phyloP scores from a whole-genome alignment of 495 filamentous ascomycete species.

The Thermochaetoides thermophila region DNA sequence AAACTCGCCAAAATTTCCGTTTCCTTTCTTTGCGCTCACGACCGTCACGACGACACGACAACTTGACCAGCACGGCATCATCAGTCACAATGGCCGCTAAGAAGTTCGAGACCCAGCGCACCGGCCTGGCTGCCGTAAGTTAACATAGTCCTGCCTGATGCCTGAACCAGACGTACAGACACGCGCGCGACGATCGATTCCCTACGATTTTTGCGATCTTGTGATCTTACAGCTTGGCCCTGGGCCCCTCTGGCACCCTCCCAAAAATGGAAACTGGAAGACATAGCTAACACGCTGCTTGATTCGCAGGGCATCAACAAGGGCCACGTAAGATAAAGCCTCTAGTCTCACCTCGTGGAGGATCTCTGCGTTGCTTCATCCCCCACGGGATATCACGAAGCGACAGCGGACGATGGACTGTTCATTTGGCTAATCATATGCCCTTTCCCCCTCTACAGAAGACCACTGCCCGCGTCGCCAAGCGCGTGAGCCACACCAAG shows the following conservation, averaged over 20 bases:
- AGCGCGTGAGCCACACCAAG: constrained; percentile 84
- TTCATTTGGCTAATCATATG: constrained; percentile 26
- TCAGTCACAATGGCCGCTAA: constrained; percentile 11
- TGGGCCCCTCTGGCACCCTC: background rate
- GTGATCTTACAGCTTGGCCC: too few relatives aligned
- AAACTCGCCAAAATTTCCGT: constrained; percentile 4
- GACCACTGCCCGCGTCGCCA: constrained; percentile 76
- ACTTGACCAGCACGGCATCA: constrained; percentile 8
- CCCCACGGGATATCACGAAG: constrained; percentile 13
- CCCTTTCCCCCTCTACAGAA: constrained; percentile 43
- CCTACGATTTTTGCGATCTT: too few relatives aligned
- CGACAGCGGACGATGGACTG: constrained; percentile 13
- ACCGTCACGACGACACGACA: constrained; percentile 14
- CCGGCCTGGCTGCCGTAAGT: constrained; percentile 11
- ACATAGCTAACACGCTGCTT: constrained; percentile 7
- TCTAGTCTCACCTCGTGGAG: constrained; percentile 35
- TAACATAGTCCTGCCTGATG: background rate
- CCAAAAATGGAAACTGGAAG: background rate
- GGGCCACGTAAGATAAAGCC: constrained; percentile 55
- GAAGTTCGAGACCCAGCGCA: constrained; percentile 11
- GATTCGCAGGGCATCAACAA: constrained; percentile 60
- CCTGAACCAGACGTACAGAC: too few relatives aligned
- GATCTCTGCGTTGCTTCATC: constrained; percentile 34
- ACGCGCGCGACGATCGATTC: too few relatives aligned
- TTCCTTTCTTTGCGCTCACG: constrained; percentile 3